Base-by-base conservation (phyloP, 2,329 filamentous ascomycete genomes). In the Aspergillus sp. region DNA sequence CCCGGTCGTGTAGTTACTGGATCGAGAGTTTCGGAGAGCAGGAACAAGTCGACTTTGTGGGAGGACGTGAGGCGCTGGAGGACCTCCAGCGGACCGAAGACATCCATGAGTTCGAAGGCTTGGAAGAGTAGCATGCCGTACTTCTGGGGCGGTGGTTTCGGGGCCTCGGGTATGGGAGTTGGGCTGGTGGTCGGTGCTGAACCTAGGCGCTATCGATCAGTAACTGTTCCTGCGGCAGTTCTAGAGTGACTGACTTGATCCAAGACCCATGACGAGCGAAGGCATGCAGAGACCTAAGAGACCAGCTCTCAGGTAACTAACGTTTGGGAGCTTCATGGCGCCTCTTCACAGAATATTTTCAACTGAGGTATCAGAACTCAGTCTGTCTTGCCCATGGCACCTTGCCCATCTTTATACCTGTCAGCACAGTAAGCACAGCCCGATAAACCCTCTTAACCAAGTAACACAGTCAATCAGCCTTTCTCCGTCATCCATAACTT, bases 51-150 rank as follows among this genome's bases (percentile, higher is more conserved):
- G 14, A 68, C 61, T 12, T 50, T 50, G 2, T 69, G 57, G 12
- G 49, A 61, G n/a, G 55, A 58, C 5, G 71, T 67, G 49, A 74
- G 63, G 6, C 66, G 49, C 56, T 72, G 80, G 24, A 84, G 71
- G 62, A 77, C 75, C 60, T 83, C 79, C 14, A 84, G 69, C 6
- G 81, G 81, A 5, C 81, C 82, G 54, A 78, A 77, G 47, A 71
- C 72, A 56, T 80, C 76, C 5, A 78, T 68, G 20, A 76, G 73
- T 65, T 80, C 74, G 63, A 78, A 78, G 32, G 75, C 76, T 2
- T 76, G 75, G 63, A 72, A 80, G 14, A 80, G 65, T 14, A 75
- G 22, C 20, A 61, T 36, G 22, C 56, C 59, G 45, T 20, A 24
- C 18, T 24, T 47, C 12, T 47, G 22, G 5, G 45, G 45, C 9